Base-by-base conservation (phyloP, 2,329 filamentous ascomycete genomes). In the Paecilomyces formosus region DNA sequence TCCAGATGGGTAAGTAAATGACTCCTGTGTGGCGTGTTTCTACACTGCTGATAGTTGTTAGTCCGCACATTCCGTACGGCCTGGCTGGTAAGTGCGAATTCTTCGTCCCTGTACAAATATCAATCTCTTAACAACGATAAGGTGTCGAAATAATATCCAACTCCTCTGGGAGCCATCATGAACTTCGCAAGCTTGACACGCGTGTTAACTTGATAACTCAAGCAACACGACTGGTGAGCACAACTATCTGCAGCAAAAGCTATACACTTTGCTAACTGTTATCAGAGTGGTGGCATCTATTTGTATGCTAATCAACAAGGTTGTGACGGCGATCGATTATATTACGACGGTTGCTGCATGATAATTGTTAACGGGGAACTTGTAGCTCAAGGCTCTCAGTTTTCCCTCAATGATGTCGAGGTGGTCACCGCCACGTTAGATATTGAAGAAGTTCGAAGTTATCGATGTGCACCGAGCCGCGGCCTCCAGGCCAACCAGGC, bases 81-180 rank as follows among this genome's bases (percentile, higher is more conserved):
- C 76, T 91, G 1, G 69, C 68, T 55, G 70, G 64, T 68, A 62
- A 49, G 57, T 18, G 5, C 7, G 2, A 26, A 24, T 52, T 6
- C 50, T 8, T 26, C 6, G 11, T 52, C 24, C 15, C 21, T 21
- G 15, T 45, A 45, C 39, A 45, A 3, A 45, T 26, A 21, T 7
- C 11, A 15, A 3, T 26, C 24, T 54, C 13, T 57, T 63, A 21
- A 66, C 31, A 26, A 3, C 7, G 12, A 3, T 15, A 9, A 65
- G 89, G 90, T 3, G 84, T 85, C 5, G 89, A 90, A 66, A 85
- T 91, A 57, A 82, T 89, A 62, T 84, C 85, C 8, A 93, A 93
- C 71, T 85, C 81, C 2, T 85, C 81, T 56, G 88, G 85, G 6
- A 85, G 80, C 12, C 89, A 93, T 69, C 84, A 85, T 66, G 82